These are phyloP conservation scores for Triticum urartu DNA, from an alignment of 176 grass and related monocot species.

Conservation along the genomic window DNA sequence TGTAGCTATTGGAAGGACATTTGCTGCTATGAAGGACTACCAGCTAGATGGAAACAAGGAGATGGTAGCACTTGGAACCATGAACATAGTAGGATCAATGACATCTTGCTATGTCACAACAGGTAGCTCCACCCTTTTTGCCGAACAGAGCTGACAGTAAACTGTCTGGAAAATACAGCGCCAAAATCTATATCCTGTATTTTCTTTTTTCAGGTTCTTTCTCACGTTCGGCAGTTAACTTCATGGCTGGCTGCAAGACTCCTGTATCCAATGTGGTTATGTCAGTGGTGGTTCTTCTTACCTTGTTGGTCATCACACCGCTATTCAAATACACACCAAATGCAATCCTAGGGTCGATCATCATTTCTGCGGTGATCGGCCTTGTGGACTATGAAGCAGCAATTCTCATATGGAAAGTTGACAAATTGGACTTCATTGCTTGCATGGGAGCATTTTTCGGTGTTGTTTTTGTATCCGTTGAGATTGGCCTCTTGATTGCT, in stretches of 20 bases:
- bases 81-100: constrained; percentile 94
- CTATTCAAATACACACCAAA: constrained; percentile 96
- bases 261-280: constrained; percentile 85
- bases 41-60: constrained; percentile 96
- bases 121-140: constrained; percentile 36
- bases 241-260: constrained; percentile 90
- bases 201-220: constrained; percentile 70
- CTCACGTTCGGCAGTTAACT: constrained; percentile 94
- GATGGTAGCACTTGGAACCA: constrained; percentile 94
- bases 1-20: constrained; percentile 95
- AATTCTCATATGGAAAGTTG: constrained; percentile 92
- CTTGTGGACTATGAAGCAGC: constrained; percentile 83
- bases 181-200: constrained; percentile 15
- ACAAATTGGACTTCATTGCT: constrained; percentile 93
- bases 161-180: not conserved
- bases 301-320: constrained; percentile 84
- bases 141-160: not conserved
- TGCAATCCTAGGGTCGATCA: constrained; percentile 80
- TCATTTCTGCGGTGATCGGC: constrained; percentile 78
- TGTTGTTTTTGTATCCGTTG: constrained; percentile 76
- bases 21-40: constrained; percentile 91
- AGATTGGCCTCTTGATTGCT: constrained; percentile 89
- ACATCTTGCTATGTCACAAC: constrained; percentile 91
- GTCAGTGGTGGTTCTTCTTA: constrained; percentile 81
- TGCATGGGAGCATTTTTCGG: constrained; percentile 97